Conservation (phyloP, 176 grass and related monocot genomes). For the Musa itinerans region DNA sequence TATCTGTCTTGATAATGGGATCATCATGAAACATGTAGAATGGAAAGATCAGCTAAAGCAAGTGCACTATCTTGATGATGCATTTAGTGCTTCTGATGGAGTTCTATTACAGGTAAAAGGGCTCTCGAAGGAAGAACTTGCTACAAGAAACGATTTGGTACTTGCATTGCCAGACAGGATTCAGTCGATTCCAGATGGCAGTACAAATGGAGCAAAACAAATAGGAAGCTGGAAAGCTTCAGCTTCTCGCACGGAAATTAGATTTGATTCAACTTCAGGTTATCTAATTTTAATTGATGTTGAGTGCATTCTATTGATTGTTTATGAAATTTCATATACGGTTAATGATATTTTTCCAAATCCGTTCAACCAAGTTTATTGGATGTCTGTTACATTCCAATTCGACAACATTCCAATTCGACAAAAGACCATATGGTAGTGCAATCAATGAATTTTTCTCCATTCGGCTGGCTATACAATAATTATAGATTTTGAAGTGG, state of each 20-base stretch:
- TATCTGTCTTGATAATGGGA: neutral
- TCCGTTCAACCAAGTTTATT: neutral
- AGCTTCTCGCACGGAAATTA: conserved; percentile 59
- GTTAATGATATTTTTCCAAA: too few species aligned
- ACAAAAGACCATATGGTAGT: too few species aligned
- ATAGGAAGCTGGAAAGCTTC: conserved; percentile 68
- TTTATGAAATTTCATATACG: neutral
- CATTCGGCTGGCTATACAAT: too few species aligned
- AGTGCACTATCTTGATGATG: neutral
- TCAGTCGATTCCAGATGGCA: conserved; percentile 87
- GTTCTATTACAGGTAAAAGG: conserved; percentile 71
- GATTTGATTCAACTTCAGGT: conserved; percentile 76
- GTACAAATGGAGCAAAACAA: conserved; percentile 52
- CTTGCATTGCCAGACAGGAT: conserved; percentile 78
- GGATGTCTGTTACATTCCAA: neutral
- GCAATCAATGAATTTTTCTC: too few species aligned
- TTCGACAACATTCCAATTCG: neutral
- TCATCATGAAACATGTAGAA: neutral
- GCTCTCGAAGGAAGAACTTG: conserved; percentile 83
- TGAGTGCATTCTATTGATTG: neutral
- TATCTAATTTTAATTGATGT: neutral
- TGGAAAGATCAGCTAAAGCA: neutral
- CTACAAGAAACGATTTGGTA: conserved; percentile 65
- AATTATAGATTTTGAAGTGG: too few species aligned
- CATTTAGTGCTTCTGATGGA: neutral